phyloP scores from a whole-genome alignment of 257 asterid species.

The Parsonsia alboflavescens region DNA sequence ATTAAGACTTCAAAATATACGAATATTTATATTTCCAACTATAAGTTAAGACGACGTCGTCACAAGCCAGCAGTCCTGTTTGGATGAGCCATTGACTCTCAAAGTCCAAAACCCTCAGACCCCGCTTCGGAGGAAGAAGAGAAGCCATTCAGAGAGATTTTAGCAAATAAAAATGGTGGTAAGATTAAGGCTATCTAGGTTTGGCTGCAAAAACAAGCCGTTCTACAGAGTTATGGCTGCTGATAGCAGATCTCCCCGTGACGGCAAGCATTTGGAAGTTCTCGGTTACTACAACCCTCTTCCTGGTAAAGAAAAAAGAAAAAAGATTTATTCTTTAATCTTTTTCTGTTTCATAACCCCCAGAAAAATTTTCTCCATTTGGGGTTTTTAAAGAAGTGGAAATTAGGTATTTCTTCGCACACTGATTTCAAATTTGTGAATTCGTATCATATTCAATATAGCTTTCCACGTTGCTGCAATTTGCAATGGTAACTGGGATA shows the following conservation, averaged over 20 bases:
- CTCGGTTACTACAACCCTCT: conserved; percentile 91
- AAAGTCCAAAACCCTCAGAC: conserved; percentile 5
- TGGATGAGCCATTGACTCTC: not conserved
- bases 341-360: not conserved
- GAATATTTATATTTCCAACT: too few species aligned
- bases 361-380: not conserved
- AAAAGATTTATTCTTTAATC: not conserved
- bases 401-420: not conserved
- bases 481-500: not conserved
- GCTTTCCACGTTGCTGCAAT: not conserved
- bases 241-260: conserved; percentile 91
- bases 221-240: conserved; percentile 96
- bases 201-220: conserved; percentile 82
- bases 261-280: conserved; percentile 95
- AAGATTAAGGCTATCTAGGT: conserved; percentile 62
- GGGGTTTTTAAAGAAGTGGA: not conserved
- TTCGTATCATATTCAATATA: not conserved
- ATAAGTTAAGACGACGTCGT: conserved; percentile 11
- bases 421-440: not conserved
- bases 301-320: too few species aligned
- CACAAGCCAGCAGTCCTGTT: not conserved
- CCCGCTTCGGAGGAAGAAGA: not conserved
- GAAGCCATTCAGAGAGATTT: not conserved
- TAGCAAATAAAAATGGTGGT: conserved; percentile 52
- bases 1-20: too few species aligned